Evolutionary conservation across 352 stramenopile species (phyloP), one percentile per base, ranked within the genome.

Genomic region (Pythium sp.): DNA sequence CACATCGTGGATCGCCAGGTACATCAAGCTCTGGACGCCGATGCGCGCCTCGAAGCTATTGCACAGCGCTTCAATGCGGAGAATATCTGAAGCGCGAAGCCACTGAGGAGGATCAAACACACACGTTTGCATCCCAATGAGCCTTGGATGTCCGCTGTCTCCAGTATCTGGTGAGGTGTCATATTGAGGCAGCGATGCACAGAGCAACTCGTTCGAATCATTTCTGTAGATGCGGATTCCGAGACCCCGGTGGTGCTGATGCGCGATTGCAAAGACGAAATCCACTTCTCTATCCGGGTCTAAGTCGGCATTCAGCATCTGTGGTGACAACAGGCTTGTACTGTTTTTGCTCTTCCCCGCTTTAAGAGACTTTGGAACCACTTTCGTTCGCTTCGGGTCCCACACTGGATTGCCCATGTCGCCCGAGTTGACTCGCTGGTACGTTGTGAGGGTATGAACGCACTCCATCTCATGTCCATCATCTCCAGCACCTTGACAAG

Each of bases 51-150:
- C 34, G 3, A 51, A 68, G 51, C 22, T 68, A 20, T 68, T 51
- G 26, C 63, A 68, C 24, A 63, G 49, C 15, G 51, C 62, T 24
- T 68, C 62, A 15, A 68, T 68, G 32, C 62, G 62, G 14, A 68
- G 24, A 3, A 63, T 20, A 18, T 61, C 36, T 24, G 49, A 63
- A 4, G 51, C 49, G 2, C 51, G 51, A 5, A 68, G 49, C 5
- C 51, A 18, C 24, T 22, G 22, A 1, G 51, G 49, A 15, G 62
- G 49, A 3, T 63, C 62, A 51, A 68, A 55, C 34, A 68, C 51
- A 22, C 62, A 68, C 34, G 51, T 9, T n/a, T 51, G 22, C 51
- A 68, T 62, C 7, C 53, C 61, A 26, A 58, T 20, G 18, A 57
- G 9, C 5, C 46, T 22, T 11, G 8, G 3, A n/a, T 49, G 1